Conservation (phyloP, 2,329 filamentous ascomycete species). For the Penicillium sp. region DNA sequence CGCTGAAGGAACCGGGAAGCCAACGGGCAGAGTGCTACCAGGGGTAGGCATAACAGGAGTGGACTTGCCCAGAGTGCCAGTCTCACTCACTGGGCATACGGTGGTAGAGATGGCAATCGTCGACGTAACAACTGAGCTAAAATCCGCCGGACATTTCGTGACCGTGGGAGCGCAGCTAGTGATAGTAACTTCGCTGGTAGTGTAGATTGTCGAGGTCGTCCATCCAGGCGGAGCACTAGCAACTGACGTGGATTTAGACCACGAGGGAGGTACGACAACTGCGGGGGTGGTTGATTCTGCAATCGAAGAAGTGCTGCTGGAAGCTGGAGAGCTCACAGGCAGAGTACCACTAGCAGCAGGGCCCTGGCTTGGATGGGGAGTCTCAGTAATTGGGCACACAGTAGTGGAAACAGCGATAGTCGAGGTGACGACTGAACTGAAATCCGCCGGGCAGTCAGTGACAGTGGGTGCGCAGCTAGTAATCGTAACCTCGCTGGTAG, state of each 20-base stretch:
- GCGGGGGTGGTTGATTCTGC: background rate
- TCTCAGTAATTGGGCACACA: conserved; percentile 46
- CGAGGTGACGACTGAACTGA: conserved; percentile 48
- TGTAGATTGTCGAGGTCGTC: conserved; percentile 37
- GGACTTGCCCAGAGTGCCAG: conserved; percentile 2
- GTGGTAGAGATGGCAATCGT: conserved; percentile 8
- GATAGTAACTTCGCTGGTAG: conserved; percentile 35
- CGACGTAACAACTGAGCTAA: conserved; percentile 15
- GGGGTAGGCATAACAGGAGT: too few species aligned
- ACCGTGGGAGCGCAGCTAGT: conserved; percentile 39
- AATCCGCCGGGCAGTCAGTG: conserved; percentile 48
- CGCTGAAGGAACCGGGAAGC: too few species aligned
- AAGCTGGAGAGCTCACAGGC: too few species aligned
- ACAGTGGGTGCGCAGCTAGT: conserved; percentile 39
- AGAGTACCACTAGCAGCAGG: too few species aligned
- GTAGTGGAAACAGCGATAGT: conserved; percentile 56
- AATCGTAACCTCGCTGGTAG: conserved; percentile 34
- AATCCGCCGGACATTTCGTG: conserved; percentile 49
- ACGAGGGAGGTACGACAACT: background rate
- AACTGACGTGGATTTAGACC: too few species aligned
- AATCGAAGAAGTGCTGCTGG: background rate
- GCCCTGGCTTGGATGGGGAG: too few species aligned
- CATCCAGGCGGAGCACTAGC: conserved; percentile 7
- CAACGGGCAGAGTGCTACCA: too few species aligned
- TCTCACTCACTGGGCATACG: conserved; percentile 18